Base-by-base conservation (phyloP, 345 rosid genomes). In the Rhodomyrtus tomentosa region DNA sequence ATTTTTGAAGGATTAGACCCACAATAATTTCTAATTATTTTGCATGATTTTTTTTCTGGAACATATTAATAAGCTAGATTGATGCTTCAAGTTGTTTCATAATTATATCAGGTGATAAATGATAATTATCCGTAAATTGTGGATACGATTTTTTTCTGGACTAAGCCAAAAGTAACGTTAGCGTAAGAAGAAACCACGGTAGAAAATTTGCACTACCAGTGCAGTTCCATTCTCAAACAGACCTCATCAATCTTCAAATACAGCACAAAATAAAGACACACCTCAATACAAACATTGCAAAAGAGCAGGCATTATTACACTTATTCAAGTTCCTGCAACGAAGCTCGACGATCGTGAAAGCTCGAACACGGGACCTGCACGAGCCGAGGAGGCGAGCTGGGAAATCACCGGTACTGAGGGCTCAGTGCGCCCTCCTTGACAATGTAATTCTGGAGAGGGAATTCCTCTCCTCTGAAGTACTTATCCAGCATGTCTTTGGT, bases 401-500 rank as follows among this genome's bases (percentile, higher is more conserved):
- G 36, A 15, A 4, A 62, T 92, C 86, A 94, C 82, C 74, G 90
- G 89, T 96, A 96, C 88, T 96, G 99, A 86, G 92, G 91, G 21
- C 98, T 98, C 9, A 96, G 91, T 73, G 91, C 87, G 55, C 98
- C 98, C 25, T 90, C 96, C 87, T 91, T 96, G 53, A 96, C 99
- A 38, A 95, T 95, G 90, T 96, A 95, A 83, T 96, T 90, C 59
- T 92, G 91, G 14, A 83, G 81, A 42, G 96, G 96, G 85, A 96
- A 96, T 7, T 94, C 98, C 87, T 93, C 95, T 82, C 98, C 99
- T 85, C 91, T 94, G 88, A 96, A 96, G 92, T 94, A 93, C 87
- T 91, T 93, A 7, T 94, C 95, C 82, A 95, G 93, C 99, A 96
- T 96, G 89, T 96, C 99, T 88, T 95, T 95, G 10, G 87, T 85